A percentile compares a stretch with the other conserved stretches of the same genome.
Conservation (phyloP, 306 rosid species). For the Pterocarpus macrocarpus region DNA sequence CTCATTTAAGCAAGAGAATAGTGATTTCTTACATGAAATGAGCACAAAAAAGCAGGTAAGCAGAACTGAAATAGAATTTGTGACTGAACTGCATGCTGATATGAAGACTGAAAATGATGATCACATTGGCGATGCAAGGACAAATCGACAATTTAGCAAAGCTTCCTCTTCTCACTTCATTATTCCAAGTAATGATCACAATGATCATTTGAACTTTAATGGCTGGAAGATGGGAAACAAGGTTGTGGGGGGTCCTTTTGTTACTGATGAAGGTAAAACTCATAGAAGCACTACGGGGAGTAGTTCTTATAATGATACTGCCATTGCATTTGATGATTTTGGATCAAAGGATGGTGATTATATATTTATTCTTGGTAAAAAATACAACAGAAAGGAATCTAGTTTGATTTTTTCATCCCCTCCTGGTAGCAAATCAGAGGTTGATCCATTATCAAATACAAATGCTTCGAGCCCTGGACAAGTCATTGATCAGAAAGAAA, state of each 20-base stretch:
- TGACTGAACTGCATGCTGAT: slow-evolving; percentile 48
- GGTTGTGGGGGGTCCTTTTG: slow-evolving; percentile 53
- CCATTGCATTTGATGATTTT: slow-evolving; percentile 75
- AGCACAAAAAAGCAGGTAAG: slow-evolving; percentile 55
- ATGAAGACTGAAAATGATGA: slow-evolving; percentile 53
- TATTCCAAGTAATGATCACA: slow-evolving; percentile 52
- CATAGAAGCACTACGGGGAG: slow-evolving; percentile 43
- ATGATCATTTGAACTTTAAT: slow-evolving; percentile 49
- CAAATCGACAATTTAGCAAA: slow-evolving; percentile 51
- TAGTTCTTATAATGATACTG: slow-evolving; percentile 54
- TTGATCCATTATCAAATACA: slow-evolving; percentile 50
- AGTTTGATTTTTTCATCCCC: slow-evolving; percentile 40
- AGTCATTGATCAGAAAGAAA: slow-evolving; percentile 50
- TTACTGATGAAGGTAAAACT: slow-evolving; percentile 54
- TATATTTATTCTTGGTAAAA: slow-evolving; percentile 51
- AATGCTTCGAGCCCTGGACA: slow-evolving; percentile 59
- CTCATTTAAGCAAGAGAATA: slow-evolving; percentile 57
- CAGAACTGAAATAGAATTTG: slow-evolving; percentile 53
- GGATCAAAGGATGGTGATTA: slow-evolving; percentile 70
- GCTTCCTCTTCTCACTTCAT: slow-evolving; percentile 57
- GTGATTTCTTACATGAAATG: slow-evolving; percentile 44
- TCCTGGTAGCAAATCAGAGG: slow-evolving; percentile 51
- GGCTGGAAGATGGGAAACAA: slow-evolving; percentile 38
- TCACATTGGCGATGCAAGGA: slow-evolving; percentile 55
- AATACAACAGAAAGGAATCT: slow-evolving; percentile 50